Evolutionary conservation across 176 grass and related monocot species (phyloP).

Genomic region (Ampelocalamus luodianensis): DNA sequence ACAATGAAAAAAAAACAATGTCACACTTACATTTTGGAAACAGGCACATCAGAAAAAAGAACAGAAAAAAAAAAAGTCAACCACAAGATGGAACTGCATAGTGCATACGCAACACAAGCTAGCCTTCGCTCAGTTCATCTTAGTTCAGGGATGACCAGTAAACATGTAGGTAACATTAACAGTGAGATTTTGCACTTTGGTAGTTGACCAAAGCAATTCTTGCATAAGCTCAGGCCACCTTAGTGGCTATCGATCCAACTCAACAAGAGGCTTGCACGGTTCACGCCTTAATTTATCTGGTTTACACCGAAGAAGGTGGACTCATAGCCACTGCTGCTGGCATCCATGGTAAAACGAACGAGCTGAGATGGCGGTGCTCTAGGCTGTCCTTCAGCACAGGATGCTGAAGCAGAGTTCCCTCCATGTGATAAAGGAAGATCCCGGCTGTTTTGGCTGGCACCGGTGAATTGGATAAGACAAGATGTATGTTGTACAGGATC

Average conservation of each 20-base stretch:
- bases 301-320: slow-evolving; percentile 52
- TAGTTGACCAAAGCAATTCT: slow-evolving; percentile 34
- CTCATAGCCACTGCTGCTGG: slow-evolving; percentile 39
- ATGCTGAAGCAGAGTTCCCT: slow-evolving; percentile 38
- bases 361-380: slow-evolving; percentile 38
- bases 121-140: slow-evolving; percentile 30
- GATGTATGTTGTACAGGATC: slow-evolving; percentile 57
- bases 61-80: not conserved
- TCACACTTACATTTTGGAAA: not conserved
- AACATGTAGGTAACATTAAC: slow-evolving; percentile 35
- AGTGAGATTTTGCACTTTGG: slow-evolving; percentile 22
- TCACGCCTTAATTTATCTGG: slow-evolving; percentile 43
- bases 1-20: slow-evolving; percentile 28
- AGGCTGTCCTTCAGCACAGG: slow-evolving; percentile 43
- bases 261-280: not conserved
- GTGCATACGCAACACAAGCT: slow-evolving; percentile 23
- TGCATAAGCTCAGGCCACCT: slow-evolving; percentile 17
- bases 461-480: slow-evolving; percentile 51
- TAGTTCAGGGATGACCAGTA: slow-evolving; percentile 25
- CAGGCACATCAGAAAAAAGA: slow-evolving; percentile 21
- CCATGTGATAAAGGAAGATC: slow-evolving; percentile 44
- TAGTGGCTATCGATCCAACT: slow-evolving; percentile 38
- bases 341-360: slow-evolving; percentile 49
- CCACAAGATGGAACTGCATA: slow-evolving; percentile 32
- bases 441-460: slow-evolving; percentile 42